These are phyloP conservation scores for Xylaria sp. DNA, from an alignment of 2,329 filamentous ascomycete species.

Conservation along the genomic window DNA sequence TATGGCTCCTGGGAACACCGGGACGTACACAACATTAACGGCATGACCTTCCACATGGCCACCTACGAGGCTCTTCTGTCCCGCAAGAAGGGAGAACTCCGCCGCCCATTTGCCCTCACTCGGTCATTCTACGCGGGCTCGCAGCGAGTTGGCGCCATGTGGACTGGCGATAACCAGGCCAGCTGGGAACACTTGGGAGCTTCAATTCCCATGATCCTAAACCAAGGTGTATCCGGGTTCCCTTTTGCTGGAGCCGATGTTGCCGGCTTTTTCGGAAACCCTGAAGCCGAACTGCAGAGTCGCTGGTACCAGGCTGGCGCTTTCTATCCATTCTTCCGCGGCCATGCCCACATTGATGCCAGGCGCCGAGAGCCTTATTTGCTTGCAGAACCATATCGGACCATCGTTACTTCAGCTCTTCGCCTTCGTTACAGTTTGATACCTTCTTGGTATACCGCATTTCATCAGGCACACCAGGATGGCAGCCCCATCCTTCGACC, in stretches of 20 bases:
- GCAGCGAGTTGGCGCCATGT: conserved; percentile 93
- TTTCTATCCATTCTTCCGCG: conserved; percentile 98
- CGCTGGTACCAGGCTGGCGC: conserved; percentile 97
- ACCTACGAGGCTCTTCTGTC: conserved; percentile 86
- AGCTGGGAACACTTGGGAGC: conserved; percentile 91
- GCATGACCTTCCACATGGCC: conserved; percentile 94
- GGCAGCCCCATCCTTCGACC: conserved; percentile 90
- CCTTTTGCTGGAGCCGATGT: conserved; percentile 96
- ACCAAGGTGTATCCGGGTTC: conserved; percentile 90
- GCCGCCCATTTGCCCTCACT: conserved; percentile 91
- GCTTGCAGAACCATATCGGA: conserved; percentile 82
- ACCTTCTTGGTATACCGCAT: conserved; percentile 96
- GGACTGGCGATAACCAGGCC: conserved; percentile 98
- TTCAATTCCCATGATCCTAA: conserved; percentile 91
- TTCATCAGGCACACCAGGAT: conserved; percentile 84
- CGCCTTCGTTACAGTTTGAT: conserved; percentile 89
- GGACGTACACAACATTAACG: conserved; percentile 95
- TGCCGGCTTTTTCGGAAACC: conserved; percentile 97
- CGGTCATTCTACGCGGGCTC: conserved; percentile 92
- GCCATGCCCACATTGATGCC: conserved; percentile 95
- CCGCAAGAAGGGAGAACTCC: conserved; percentile 85
- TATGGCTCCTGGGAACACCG: conserved; percentile 94
- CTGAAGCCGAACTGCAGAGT: conserved; percentile 87
- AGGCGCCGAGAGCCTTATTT: conserved; percentile 94
- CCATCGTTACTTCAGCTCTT: conserved; percentile 87